phyloP scores from a whole-genome alignment of 495 filamentous ascomycete species.

The Elaphomyces granulatus region DNA sequence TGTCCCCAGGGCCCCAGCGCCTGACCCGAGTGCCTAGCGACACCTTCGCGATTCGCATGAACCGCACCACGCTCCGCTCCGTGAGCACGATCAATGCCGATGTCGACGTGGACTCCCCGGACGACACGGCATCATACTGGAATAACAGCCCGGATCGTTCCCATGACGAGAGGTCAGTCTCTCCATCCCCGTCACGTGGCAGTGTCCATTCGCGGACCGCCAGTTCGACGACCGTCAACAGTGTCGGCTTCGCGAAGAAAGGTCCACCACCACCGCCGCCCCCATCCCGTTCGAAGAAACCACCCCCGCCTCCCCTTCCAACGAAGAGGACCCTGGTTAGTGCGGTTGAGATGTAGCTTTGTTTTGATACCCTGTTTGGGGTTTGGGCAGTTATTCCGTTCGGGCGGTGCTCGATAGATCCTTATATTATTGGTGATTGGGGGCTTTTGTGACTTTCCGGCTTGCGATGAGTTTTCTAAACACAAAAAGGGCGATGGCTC shows the following conservation, averaged over 20 bases:
- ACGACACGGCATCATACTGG: constrained; percentile 38
- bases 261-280: constrained; percentile 71
- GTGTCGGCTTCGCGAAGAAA: constrained; percentile 40
- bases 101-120: constrained; percentile 49
- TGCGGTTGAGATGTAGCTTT: constrained; percentile 4
- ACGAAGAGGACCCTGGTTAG: constrained; percentile 32
- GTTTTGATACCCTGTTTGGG: too few relatives aligned
- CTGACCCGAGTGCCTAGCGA: constrained; percentile 46
- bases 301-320: constrained; percentile 46
- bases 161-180: constrained; percentile 39
- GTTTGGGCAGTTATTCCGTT: too few relatives aligned
- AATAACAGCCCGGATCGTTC: constrained; percentile 46
- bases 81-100: constrained; percentile 31
- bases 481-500: too few relatives aligned
- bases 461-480: too few relatives aligned
- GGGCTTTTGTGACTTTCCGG: too few relatives aligned
- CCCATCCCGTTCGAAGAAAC: constrained; percentile 62
- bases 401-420: too few relatives aligned
- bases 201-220: constrained; percentile 44
- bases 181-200: constrained; percentile 48
- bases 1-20: constrained; percentile 31
- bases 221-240: constrained; percentile 33
- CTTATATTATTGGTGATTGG: too few relatives aligned
- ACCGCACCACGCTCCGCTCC: constrained; percentile 29
- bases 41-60: constrained; percentile 29